Evolutionary conservation across 257 asterid species (phyloP).

Genomic region (Mentha longifolia): DNA sequence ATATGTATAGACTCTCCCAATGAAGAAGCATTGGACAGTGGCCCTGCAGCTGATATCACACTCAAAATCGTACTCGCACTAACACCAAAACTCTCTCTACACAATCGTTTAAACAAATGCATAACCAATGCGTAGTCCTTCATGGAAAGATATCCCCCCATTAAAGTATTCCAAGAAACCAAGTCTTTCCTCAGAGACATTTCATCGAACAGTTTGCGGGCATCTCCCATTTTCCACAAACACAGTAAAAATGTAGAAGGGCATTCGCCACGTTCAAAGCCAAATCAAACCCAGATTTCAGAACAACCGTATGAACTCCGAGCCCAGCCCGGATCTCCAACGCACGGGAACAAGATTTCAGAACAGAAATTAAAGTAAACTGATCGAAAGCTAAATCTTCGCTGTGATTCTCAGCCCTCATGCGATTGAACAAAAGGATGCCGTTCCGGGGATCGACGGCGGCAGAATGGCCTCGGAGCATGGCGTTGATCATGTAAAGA

Average conservation of each 20-base stretch:
- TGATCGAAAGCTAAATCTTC: slow-evolving; percentile 48
- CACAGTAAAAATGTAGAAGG: slow-evolving; percentile 58
- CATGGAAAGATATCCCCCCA: slow-evolving; percentile 62
- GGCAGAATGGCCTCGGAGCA: slow-evolving; percentile 59
- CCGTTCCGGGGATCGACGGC: slow-evolving; percentile 43
- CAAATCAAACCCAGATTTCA: slow-evolving; percentile 55
- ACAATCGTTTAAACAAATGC: slow-evolving; percentile 45
- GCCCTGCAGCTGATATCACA: slow-evolving; percentile 48
- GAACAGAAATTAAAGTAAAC: slow-evolving; percentile 51
- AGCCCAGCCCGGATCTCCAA: slow-evolving; percentile 44
- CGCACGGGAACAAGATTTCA: slow-evolving; percentile 54
- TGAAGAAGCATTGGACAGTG: slow-evolving; percentile 17
- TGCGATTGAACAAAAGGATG: slow-evolving; percentile 50
- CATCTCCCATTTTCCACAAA: slow-evolving; percentile 49
- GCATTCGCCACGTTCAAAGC: slow-evolving; percentile 56
- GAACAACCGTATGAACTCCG: slow-evolving; percentile 47
- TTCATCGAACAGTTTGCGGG: slow-evolving; percentile 66
- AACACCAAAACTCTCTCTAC: slow-evolving; percentile 25
- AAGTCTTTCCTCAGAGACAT: slow-evolving; percentile 43
- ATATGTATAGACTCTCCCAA: slow-evolving; percentile 47
- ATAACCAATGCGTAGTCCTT: slow-evolving; percentile 38
- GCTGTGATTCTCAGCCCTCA: slow-evolving; percentile 40
- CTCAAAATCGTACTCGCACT: slow-evolving; percentile 47
- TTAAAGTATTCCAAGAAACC: slow-evolving; percentile 62
- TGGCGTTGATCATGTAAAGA: slow-evolving; percentile 58